Percentiles rank a stretch among this genome's conserved stretches.
Evolutionary conservation across 208 protist species (phyloP).

Genomic region (Leptomonas pyrrhocoris): DNA sequence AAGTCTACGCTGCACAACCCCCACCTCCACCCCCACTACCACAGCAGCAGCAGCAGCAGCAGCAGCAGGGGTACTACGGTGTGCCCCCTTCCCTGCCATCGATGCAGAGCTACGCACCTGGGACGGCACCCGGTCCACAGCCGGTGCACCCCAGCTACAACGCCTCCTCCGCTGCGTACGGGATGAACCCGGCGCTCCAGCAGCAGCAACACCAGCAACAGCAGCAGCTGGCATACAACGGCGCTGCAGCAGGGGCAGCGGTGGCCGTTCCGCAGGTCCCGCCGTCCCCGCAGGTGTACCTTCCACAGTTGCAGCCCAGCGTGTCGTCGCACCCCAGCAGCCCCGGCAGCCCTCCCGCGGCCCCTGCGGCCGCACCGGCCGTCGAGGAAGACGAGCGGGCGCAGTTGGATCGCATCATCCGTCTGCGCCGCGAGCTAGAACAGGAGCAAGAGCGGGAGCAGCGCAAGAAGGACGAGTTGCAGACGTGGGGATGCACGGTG

Average conservation of each 20-base stretch:
- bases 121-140: too few relatives aligned
- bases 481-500: constrained; percentile 76
- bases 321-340: not conserved
- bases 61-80: constrained; percentile 8
- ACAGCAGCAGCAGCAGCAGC: constrained; percentile 13
- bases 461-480: constrained; percentile 59
- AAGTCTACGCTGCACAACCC: constrained; percentile 14
- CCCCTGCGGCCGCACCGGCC: not conserved
- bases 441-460: constrained; percentile 74
- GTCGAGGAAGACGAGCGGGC: constrained; percentile 70
- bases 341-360: not conserved
- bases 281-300: not conserved
- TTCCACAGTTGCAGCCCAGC: not conserved
- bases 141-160: too few relatives aligned
- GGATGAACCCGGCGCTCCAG: not conserved
- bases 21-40: too few relatives aligned
- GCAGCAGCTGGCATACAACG: constrained; percentile 9
- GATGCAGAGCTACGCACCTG: not conserved
- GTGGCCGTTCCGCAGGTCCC: not conserved
- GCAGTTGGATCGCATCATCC: constrained; percentile 86
- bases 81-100: not conserved
- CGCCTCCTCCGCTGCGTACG: not conserved
- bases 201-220: constrained; percentile 14
- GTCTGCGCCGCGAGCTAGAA: constrained; percentile 80
- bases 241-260: not conserved